Percentiles rank a stretch among this genome's conserved stretches.
phyloP scores from a whole-genome alignment of 164 flowering plant species.

The grape (Vitis vinifera) region ASM3070453v1 NC_081809.1:26760501-26761000 shows the following conservation, averaged over 20 bases:
- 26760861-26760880: no score
- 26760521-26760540: constrained; percentile 65
- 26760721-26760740: constrained; percentile 64
- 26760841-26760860: neutral
- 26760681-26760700: constrained; percentile 97
- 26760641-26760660: constrained; percentile 69
- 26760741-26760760: constrained; percentile 81
- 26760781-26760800: constrained; percentile 88
- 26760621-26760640: constrained; percentile 39
- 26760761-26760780: constrained; percentile 97
- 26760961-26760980: no score
- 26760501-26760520: constrained; percentile 87
- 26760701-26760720: constrained; percentile 91
- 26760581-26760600: neutral
- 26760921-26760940: no score
- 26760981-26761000: no score
- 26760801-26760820: constrained; percentile 87
- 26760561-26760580: neutral
- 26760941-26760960: no score
- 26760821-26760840: constrained; percentile 14
- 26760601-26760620: neutral
- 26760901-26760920: no score
- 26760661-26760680: constrained; percentile 73
- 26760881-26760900: no score
- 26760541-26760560: constrained; percentile 71